Base-by-base conservation (phyloP, 495 filamentous ascomycete genomes). In the Terfezia boudieri region DNA sequence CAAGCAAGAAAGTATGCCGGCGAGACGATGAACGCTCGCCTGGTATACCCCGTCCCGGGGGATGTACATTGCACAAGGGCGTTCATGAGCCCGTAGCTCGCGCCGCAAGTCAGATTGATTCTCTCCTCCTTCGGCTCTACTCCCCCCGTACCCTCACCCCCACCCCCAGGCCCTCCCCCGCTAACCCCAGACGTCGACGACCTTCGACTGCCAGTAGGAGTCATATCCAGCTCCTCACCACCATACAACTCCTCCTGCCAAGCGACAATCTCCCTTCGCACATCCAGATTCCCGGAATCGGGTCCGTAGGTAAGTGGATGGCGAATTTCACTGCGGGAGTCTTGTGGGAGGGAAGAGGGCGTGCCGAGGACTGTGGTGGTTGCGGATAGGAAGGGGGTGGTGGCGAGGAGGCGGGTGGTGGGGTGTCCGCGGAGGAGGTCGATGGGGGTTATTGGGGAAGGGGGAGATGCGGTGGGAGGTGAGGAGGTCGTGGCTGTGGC, bases 1-100 rank as follows among this genome's bases (percentile, higher is more conserved):
- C 79, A 81, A 0, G 80, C 85, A 9, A 90, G 70, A 62, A 80
- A 81, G 61, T 93, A 95, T 17, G 80, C 80, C 36, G 88, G 88
- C 43, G 79, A 76, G 0, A 85, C 78, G 66, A 83, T 71, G 81
- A 86, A 94, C 22, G 92, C 76, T 59, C 73, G 76, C 46, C 75
- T 71, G 14, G 87, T 94, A 60, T 80, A 83, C 2, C 70, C 64
- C n/a, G 63, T 58, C 2, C 11, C 20, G 0, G 85, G 83, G 61
- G 92, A 86, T 0, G 85, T 82, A 57, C 81, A 93, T 16, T 78
- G 76, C 60, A 78, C 73, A 32, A 95, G 69, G 3, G 87, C 67
- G 57, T 74, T 79, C 1, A 80, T 82, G 8, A 94, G 67, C 60
- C 77, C 83, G 67, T 89, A 84, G 52, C 73, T 78, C 2, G 88